Evolutionary conservation across 2,329 filamentous ascomycete species (phyloP).

Genomic region (Xylariales sp.): DNA sequence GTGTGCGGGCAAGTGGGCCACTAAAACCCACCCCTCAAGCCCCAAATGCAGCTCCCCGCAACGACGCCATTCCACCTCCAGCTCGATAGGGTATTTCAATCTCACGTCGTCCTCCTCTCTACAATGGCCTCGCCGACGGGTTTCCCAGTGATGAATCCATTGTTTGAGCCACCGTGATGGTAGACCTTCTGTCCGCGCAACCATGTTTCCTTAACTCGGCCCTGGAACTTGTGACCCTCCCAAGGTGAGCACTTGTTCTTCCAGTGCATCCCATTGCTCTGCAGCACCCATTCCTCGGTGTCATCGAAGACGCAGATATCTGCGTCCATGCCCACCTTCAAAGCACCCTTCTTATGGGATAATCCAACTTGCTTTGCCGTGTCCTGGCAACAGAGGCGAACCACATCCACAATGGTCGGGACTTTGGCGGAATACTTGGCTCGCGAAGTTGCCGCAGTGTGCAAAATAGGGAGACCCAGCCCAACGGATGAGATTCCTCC

Average conservation of each 20-base stretch:
- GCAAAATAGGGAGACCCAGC: conserved; percentile 84
- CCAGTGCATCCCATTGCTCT: conserved; percentile 81
- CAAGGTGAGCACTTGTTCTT: conserved; percentile 90
- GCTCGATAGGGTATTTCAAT: background rate
- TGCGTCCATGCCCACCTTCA: conserved; percentile 78
- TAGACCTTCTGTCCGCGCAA: conserved; percentile 74
- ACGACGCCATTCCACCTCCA: background rate
- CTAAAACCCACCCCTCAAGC: too few relatives aligned
- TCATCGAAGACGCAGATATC: conserved; percentile 94
- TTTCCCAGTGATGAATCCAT: conserved; percentile 43
- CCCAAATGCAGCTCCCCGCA: too few relatives aligned
- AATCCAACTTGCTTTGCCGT: conserved; percentile 88
- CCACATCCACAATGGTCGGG: conserved; percentile 69
- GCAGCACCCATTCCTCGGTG: conserved; percentile 68
- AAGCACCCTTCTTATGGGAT: conserved; percentile 72
- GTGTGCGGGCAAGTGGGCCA: too few relatives aligned
- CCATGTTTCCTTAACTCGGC: conserved; percentile 83
- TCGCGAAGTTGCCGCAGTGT: conserved; percentile 68
- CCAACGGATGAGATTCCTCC: conserved; percentile 94
- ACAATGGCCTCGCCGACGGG: conserved; percentile 53
- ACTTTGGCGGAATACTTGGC: conserved; percentile 39
- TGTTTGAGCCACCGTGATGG: conserved; percentile 51
- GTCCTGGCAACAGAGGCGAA: conserved; percentile 78
- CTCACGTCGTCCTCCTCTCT: conserved; percentile 49
- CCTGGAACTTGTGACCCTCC: conserved; percentile 73